These are phyloP conservation scores for Austroboletus olivaceoglutinosus DNA, from an alignment of 1,284 basidiomycete species.

Conservation along the genomic window DNA sequence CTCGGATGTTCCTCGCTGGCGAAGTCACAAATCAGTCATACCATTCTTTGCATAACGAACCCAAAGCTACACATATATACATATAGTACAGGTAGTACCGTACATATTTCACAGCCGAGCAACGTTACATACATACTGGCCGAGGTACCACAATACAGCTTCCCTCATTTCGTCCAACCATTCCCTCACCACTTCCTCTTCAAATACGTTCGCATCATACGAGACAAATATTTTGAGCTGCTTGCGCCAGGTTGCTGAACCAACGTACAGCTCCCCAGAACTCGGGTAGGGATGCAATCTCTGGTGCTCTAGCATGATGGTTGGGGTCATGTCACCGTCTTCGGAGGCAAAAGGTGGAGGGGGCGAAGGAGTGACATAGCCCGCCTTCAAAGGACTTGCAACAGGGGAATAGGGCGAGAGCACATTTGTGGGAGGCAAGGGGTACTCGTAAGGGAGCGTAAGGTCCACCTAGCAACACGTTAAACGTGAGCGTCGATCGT, in stretches of 20 bases:
- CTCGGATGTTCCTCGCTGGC: too few relatives aligned
- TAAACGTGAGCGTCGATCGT: too few relatives aligned
- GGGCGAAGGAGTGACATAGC: background rate
- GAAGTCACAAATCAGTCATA: too few relatives aligned
- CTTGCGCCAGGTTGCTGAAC: slow-evolving; percentile 26
- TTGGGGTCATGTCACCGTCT: background rate
- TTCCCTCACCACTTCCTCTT: slow-evolving; percentile 36
- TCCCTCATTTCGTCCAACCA: slow-evolving; percentile 44
- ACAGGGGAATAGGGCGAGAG: background rate
- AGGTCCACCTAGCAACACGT: background rate
- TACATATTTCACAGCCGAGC: too few relatives aligned
- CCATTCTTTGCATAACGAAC: too few relatives aligned
- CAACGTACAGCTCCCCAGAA: slow-evolving; percentile 49
- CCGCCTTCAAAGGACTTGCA: background rate
- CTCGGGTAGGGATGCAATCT: slow-evolving; percentile 38
- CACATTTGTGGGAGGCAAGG: background rate
- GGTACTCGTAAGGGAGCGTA: background rate
- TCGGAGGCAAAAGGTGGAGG: background rate
- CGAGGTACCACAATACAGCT: slow-evolving; percentile 41
- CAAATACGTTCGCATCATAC: slow-evolving; percentile 45
- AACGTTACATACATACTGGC: too few relatives aligned
- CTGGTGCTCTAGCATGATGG: slow-evolving; percentile 9
- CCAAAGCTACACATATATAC: too few relatives aligned
- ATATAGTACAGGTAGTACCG: too few relatives aligned
- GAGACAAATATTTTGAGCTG: slow-evolving; percentile 34